phyloP scores from a whole-genome alignment of 83 land plant species.

The Picea mariana region DNA sequence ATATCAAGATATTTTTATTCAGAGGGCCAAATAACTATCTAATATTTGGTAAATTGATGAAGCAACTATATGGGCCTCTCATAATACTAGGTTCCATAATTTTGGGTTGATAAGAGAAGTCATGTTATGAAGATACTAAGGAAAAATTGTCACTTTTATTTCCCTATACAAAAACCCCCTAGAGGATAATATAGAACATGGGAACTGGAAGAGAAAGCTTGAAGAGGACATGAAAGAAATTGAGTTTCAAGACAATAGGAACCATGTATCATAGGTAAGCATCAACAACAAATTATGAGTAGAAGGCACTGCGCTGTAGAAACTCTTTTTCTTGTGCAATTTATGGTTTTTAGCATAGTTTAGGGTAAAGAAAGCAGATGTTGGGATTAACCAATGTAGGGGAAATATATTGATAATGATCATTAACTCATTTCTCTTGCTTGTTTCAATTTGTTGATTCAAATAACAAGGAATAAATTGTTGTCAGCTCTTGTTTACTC shows the following conservation, averaged over 20 bases:
- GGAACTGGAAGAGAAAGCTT: constrained; percentile 73
- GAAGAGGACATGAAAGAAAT: too few species aligned
- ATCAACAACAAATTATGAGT: background rate
- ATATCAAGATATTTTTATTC: constrained; percentile 66
- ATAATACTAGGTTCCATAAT: constrained; percentile 75
- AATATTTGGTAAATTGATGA: constrained; percentile 68
- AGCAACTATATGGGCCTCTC: constrained; percentile 65
- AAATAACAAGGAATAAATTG: too few species aligned
- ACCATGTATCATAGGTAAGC: too few species aligned
- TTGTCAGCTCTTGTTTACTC: too few species aligned
- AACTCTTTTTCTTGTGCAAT: background rate
- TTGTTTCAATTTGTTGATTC: too few species aligned
- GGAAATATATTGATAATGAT: background rate
- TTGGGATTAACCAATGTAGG: too few species aligned
- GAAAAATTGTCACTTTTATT: constrained; percentile 56
- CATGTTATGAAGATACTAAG: constrained; percentile 32
- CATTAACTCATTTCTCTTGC: background rate
- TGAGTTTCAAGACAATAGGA: too few species aligned
- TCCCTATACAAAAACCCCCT: constrained; percentile 76
- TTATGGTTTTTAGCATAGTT: too few species aligned
- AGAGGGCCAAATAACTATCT: constrained; percentile 56
- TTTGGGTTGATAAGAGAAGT: constrained; percentile 22
- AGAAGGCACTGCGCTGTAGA: background rate
- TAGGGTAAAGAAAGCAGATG: too few species aligned
- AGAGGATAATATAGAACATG: constrained; percentile 64